These are phyloP conservation scores for Tothia fuscella DNA, from an alignment of 2,329 filamentous ascomycete genomes.

Conservation along the genomic window DNA sequence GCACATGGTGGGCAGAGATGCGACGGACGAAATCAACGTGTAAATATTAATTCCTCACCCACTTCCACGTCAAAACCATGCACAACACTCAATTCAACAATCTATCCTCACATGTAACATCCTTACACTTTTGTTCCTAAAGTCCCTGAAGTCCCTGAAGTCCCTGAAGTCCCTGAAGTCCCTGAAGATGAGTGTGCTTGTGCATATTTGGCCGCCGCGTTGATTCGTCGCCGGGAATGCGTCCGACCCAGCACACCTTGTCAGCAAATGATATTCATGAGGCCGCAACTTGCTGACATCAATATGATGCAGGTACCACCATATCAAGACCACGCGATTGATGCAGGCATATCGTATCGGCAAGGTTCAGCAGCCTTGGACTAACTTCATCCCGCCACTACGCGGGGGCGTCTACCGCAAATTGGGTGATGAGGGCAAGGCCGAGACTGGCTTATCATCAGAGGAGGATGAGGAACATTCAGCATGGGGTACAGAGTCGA, in stretches of 20 bases:
- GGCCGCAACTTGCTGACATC: no score
- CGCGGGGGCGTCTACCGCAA: constrained; percentile 30
- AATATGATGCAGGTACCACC: constrained; percentile 47
- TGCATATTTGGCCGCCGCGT: no score
- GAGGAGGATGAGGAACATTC: neutral
- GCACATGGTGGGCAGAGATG: constrained; percentile 50
- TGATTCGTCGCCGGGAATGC: no score
- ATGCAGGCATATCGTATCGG: constrained; percentile 52
- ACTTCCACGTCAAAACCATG: neutral
- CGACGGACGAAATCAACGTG: constrained; percentile 48
- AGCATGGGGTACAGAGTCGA: neutral
- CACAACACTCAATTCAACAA: no score
- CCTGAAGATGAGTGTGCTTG: no score
- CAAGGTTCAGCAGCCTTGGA: constrained; percentile 43
- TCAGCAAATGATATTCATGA: no score
- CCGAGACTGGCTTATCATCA: constrained; percentile 2
- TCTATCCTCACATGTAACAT: no score
- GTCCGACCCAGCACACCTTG: no score
- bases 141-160: no score
- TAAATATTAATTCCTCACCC: constrained; percentile 25
- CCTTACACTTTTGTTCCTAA: no score
- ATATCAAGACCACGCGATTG: constrained; percentile 37
- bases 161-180: no score
- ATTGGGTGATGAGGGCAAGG: constrained; percentile 11
- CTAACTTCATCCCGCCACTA: constrained; percentile 48